These are phyloP conservation scores for Wickerhamomyces subpelliculosus DNA, from an alignment of 805 yeast genomes.

Conservation along the genomic window DNA sequence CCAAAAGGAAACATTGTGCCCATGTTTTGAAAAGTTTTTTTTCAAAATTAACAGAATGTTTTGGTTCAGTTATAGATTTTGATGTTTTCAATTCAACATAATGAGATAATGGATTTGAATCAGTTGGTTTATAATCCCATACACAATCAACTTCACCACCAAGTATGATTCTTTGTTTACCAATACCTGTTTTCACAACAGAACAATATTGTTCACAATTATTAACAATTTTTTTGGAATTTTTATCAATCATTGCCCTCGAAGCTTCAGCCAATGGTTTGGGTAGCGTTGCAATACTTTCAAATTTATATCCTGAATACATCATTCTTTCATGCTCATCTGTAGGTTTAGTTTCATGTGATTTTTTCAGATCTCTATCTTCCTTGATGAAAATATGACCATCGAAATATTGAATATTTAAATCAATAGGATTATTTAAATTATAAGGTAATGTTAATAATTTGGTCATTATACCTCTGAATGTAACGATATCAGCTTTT, in stretches of 20 bases:
- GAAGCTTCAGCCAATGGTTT: slow-evolving; percentile 69
- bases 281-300: slow-evolving; percentile 64
- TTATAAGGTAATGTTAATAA: slow-evolving; percentile 63
- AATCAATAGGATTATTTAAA: slow-evolving; percentile 45
- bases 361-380: slow-evolving; percentile 19
- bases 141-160: slow-evolving; percentile 94
- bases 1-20: slow-evolving; percentile 90
- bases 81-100: slow-evolving; percentile 84
- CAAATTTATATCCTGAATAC: slow-evolving; percentile 82
- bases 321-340: slow-evolving; percentile 34
- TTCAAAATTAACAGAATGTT: slow-evolving; percentile 63
- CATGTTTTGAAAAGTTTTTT: slow-evolving; percentile 72
- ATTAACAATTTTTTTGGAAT: slow-evolving; percentile 54
- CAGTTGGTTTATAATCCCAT: slow-evolving; percentile 67
- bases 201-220: slow-evolving; percentile 73
- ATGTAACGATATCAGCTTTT: slow-evolving; percentile 65
- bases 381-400: slow-evolving; percentile 62
- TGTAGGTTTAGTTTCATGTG: slow-evolving; percentile 20
- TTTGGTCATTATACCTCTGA: slow-evolving; percentile 78
- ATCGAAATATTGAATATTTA: slow-evolving; percentile 65
- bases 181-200: slow-evolving; percentile 82
- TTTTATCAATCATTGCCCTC: slow-evolving; percentile 58
- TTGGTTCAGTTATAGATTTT: slow-evolving; percentile 44
- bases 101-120: slow-evolving; percentile 41
- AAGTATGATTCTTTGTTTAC: slow-evolving; percentile 55